Percentiles rank a stretch among this genome's conserved stretches.
Conservation (phyloP, 352 stramenopile genomes). For the Plasmopara viticola region DNA sequence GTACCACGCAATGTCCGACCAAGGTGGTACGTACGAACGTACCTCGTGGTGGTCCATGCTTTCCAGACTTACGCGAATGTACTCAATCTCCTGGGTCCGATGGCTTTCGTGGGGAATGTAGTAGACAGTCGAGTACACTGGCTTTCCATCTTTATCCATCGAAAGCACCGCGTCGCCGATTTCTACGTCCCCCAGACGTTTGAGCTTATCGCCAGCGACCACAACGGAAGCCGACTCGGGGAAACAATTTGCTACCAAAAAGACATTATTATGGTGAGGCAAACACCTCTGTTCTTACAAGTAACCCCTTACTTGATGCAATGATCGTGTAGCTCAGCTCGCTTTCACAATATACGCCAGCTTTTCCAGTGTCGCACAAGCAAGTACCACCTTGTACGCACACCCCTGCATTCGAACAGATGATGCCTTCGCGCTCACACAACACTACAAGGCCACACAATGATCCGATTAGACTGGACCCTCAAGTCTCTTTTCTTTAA, state of each 20-base stretch:
- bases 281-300: too few species aligned
- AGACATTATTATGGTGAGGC: too few species aligned
- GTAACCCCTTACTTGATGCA: slow-evolving; percentile 24
- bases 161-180: slow-evolving; percentile 51
- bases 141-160: slow-evolving; percentile 29
- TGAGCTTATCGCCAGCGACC: slow-evolving; percentile 15
- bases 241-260: slow-evolving; percentile 49
- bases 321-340: slow-evolving; percentile 46
- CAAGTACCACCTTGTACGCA: slow-evolving; percentile 65
- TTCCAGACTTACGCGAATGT: slow-evolving; percentile 34
- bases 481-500: too few species aligned
- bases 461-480: too few species aligned
- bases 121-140: slow-evolving; percentile 50
- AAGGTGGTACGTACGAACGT: neutral
- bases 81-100: slow-evolving; percentile 8
- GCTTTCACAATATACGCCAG: slow-evolving; percentile 47
- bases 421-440: slow-evolving; percentile 59
- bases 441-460: slow-evolving; percentile 42
- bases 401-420: slow-evolving; percentile 58
- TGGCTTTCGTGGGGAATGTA: slow-evolving; percentile 55
- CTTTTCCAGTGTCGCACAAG: slow-evolving; percentile 53
- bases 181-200: slow-evolving; percentile 22
- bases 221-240: slow-evolving; percentile 39
- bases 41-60: slow-evolving; percentile 16
- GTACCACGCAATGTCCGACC: too few species aligned